Conservation (phyloP, 225 moss, liverwort and hornwort species). For the Bryoerythrophyllum caledonicum region DNA sequence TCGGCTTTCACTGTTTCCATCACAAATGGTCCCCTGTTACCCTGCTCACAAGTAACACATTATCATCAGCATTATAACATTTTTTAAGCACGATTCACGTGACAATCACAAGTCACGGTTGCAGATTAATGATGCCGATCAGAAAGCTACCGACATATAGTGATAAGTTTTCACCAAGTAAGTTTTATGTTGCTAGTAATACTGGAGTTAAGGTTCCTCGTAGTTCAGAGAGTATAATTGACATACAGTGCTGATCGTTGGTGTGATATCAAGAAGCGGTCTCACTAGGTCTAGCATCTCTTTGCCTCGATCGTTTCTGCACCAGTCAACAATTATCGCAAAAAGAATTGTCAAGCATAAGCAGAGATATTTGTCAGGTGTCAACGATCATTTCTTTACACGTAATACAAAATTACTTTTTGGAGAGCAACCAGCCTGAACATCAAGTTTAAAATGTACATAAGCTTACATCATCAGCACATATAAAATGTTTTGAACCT, state of each 20-base stretch:
- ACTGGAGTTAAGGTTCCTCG: not conserved
- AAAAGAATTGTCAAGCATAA: not conserved
- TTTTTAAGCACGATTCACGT: constrained; percentile 1
- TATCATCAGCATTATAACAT: constrained; percentile 1
- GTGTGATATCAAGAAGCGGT: constrained; percentile 72
- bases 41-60: constrained; percentile 50
- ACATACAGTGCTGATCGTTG: constrained; percentile 83
- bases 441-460: not conserved
- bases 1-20: constrained; percentile 99
- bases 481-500: not conserved
- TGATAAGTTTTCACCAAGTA: not conserved
- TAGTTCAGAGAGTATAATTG: constrained; percentile 7
- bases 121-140: constrained; percentile 7
- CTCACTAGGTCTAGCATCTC: constrained; percentile 94
- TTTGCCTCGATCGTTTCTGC: constrained; percentile 91
- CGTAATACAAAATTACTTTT: constrained; percentile 13
- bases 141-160: not conserved
- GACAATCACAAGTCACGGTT: constrained; percentile 2
- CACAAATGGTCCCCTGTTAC: constrained; percentile 87
- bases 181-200: constrained; percentile 1
- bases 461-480: constrained; percentile 7
- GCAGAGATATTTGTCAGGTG: constrained; percentile 1
- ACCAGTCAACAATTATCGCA: constrained; percentile 16
- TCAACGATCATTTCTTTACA: constrained; percentile 4
- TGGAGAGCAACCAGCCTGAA: constrained; percentile 14